phyloP scores from a whole-genome alignment of 768 basidiomycete genomes.

The Hirschioporus abietinus region DNA sequence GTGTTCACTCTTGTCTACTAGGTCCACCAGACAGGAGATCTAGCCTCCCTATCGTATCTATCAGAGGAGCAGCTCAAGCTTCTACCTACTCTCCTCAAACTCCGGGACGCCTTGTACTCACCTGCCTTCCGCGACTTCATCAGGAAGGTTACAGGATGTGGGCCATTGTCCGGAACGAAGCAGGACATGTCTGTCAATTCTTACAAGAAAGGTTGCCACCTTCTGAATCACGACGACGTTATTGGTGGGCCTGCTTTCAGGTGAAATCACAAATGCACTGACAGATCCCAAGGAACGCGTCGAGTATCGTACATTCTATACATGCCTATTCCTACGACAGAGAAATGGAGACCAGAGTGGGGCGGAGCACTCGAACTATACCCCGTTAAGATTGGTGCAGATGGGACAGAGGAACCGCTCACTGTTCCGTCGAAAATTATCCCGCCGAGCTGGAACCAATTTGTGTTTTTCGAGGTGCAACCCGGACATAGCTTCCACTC shows the following conservation, averaged over 20 bases:
- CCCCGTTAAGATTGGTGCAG: conserved; percentile 56
- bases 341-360: conserved; percentile 83
- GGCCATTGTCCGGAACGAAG: conserved; percentile 83
- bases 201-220: conserved; percentile 87
- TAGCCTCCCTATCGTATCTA: conserved; percentile 88
- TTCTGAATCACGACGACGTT: conserved; percentile 98
- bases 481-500: conserved; percentile 95
- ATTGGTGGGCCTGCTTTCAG: conserved; percentile 40
- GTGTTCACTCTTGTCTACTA: conserved; percentile 27
- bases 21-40: conserved; percentile 97
- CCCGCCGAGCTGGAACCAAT: conserved; percentile 85
- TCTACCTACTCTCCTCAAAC: conserved; percentile 71
- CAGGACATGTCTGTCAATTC: conserved; percentile 95
- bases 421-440: conserved; percentile 59
- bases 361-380: conserved; percentile 95
- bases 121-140: conserved; percentile 75
- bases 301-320: conserved; percentile 96
- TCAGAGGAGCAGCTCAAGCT: conserved; percentile 69
- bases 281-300: conserved; percentile 51
- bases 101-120: conserved; percentile 92
- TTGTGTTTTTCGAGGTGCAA: conserved; percentile 87
- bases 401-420: conserved; percentile 66
- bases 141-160: conserved; percentile 85
- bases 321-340: conserved; percentile 73
- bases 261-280: neutral